Base-by-base conservation (phyloP, 2,329 filamentous ascomycete species). In the Fusarium bactridioides region DNA sequence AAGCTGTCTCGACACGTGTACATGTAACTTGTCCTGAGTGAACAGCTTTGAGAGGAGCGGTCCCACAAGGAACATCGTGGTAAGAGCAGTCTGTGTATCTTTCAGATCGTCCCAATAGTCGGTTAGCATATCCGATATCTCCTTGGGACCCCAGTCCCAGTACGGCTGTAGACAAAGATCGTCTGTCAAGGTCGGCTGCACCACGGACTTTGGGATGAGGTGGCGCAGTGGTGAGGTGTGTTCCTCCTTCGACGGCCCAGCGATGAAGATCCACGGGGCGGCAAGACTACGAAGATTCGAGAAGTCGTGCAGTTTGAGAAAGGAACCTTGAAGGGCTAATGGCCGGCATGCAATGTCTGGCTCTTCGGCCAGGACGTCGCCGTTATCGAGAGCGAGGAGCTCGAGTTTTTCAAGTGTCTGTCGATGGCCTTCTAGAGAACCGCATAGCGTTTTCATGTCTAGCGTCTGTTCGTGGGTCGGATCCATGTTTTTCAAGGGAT, bases 141-240 rank as follows among this genome's bases (percentile, higher is more conserved):
- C 47, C 16, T 3, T 0, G 3, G 2, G 4, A 0, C 0, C 6
- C 50, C 50, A 53, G 1, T 3, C 3, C 50, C 33, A 53, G 19
- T 27, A 53, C 3, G 0, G n/a, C 3, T 53, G n/a, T 37, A 10
- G 23, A 7, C 10, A 13, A 7, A 53, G 10, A 15, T 53, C 50
- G 12, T 37, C 33, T 10, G 50, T 25, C 33, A 53, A 37, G 19
- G 18, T 4, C 13, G 38, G 50, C 5, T 21, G 12, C 18, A 21
- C 23, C 12, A 38, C 50, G 8, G 18, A 27, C 7, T 10, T 5
- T 0, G 50, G 50, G 31, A 53, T 27, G 15, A 25, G 7, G 19
- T n/a, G 15, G 10, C 10, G 50, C 2, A 53, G 50, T 25, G 50
- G 31, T 1, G 33, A 27, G 2, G 18, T 4, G 19, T n/a, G 33